These are phyloP conservation scores for Crotalaria pallida DNA, from an alignment of 306 rosid genomes.

Conservation along the genomic window DNA sequence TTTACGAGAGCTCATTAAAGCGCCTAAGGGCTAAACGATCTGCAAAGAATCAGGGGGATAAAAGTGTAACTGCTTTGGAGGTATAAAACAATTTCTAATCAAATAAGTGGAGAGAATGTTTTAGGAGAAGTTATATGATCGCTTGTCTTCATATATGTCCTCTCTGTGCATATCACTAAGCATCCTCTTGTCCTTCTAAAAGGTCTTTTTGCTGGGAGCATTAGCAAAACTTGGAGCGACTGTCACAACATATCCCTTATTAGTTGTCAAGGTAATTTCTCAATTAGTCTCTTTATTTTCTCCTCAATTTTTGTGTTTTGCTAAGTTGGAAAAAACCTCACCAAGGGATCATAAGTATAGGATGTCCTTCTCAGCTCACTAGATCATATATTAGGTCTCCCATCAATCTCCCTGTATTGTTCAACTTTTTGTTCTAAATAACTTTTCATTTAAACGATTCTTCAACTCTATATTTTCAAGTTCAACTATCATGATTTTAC, in stretches of 20 bases:
- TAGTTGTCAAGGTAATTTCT: conserved; percentile 73
- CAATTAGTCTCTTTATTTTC: neutral
- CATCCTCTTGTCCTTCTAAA: conserved; percentile 25
- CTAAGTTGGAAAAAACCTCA: neutral
- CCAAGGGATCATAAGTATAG: neutral
- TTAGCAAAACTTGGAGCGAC: conserved; percentile 91
- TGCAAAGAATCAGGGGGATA: conserved; percentile 41
- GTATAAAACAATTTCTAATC: conserved; percentile 29
- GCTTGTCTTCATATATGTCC: conserved; percentile 11
- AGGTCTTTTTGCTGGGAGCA: conserved; percentile 73
- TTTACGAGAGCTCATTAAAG: conserved; percentile 66
- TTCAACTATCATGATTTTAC: neutral
- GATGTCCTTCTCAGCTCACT: neutral
- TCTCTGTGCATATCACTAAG: conserved; percentile 4
- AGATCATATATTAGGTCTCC: neutral
- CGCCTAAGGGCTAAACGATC: conserved; percentile 50
- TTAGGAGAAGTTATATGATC: conserved; percentile 4
- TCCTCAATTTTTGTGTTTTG: neutral
- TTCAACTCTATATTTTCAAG: neutral
- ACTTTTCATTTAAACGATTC: neutral
- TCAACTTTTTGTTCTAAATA: neutral
- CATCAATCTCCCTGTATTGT: neutral
- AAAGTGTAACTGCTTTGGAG: conserved; percentile 56
- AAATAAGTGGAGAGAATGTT: conserved; percentile 8
- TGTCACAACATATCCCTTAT: conserved; percentile 64